phyloP scores from a whole-genome alignment of 208 protist species.

The Phytomonas sp. region DNA sequence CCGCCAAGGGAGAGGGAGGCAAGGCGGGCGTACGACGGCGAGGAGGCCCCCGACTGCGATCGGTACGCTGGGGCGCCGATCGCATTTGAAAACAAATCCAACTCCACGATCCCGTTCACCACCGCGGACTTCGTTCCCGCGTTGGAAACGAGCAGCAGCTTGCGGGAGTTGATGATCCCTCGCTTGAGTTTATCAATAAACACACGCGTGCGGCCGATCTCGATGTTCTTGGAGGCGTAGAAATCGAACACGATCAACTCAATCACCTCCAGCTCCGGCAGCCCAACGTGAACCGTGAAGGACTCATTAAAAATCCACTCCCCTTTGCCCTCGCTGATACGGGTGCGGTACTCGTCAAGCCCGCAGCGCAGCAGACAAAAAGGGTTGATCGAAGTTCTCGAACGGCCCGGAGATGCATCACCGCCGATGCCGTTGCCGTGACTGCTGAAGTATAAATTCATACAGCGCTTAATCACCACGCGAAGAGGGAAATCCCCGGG shows the following conservation, averaged over 20 bases:
- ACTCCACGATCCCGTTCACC: slow-evolving; percentile 35
- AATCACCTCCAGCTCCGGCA: slow-evolving; percentile 60
- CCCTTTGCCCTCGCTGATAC: slow-evolving; percentile 25
- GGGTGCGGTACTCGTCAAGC: slow-evolving; percentile 44
- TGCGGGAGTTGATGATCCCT: slow-evolving; percentile 21
- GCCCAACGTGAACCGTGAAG: slow-evolving; percentile 50
- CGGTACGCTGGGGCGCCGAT: slow-evolving; percentile 14
- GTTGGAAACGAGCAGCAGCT: slow-evolving; percentile 43
- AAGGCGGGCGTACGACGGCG: too few relatives aligned
- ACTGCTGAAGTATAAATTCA: slow-evolving; percentile 14
- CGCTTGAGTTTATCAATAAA: slow-evolving; percentile 24
- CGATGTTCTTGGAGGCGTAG: slow-evolving; percentile 16
- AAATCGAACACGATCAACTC: slow-evolving; percentile 50
- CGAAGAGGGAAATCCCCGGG: slow-evolving; percentile 40
- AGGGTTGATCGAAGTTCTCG: slow-evolving; percentile 11
- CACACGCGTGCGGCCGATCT: slow-evolving; percentile 51
- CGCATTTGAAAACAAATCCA: slow-evolving; percentile 35
- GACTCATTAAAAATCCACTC: slow-evolving; percentile 59
- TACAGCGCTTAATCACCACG: slow-evolving; percentile 41
- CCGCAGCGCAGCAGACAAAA: slow-evolving; percentile 46
- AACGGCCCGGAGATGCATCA: background rate
- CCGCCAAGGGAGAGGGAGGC: too few relatives aligned
- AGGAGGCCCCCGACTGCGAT: background rate
- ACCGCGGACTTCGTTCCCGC: slow-evolving; percentile 28
- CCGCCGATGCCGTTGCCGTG: background rate